Conservation (phyloP, 164 flowering plant species). For the Malania oleifera region DNA sequence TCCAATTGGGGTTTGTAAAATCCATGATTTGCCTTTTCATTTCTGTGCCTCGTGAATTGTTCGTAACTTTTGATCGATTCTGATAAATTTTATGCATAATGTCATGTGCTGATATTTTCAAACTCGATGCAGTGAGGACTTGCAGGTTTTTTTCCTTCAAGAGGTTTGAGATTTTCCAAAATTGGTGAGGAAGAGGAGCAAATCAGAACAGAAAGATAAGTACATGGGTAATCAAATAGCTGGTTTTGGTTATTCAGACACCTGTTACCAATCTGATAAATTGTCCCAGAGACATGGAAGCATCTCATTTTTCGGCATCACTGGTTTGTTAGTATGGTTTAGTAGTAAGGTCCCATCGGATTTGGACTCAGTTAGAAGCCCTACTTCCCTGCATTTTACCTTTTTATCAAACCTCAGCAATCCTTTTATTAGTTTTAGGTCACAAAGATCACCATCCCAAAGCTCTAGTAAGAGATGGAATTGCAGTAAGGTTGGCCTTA, state of each 20-base stretch:
- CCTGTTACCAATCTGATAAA: constrained; percentile 8
- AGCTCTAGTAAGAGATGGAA: constrained; percentile 11
- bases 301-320: constrained; percentile 18
- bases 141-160: too few relatives aligned
- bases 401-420: constrained; percentile 20
- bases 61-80: too few relatives aligned
- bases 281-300: constrained; percentile 15
- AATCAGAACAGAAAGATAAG: too few relatives aligned
- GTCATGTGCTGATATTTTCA: too few relatives aligned
- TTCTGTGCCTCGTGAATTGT: too few relatives aligned
- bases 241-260: constrained; percentile 18
- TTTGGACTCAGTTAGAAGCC: constrained; percentile 22
- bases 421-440: constrained; percentile 15
- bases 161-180: too few relatives aligned
- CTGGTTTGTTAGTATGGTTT: constrained; percentile 17
- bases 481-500: constrained; percentile 20
- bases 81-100: too few relatives aligned
- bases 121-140: too few relatives aligned
- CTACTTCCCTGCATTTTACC: constrained; percentile 29
- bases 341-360: constrained; percentile 16
- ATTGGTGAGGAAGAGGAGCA: too few relatives aligned
- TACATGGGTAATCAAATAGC: constrained; percentile 20
- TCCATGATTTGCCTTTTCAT: too few relatives aligned
- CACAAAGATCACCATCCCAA: constrained; percentile 10
- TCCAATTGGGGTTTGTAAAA: too few relatives aligned